Base-by-base conservation (phyloP, 129 eudicot species). In the Flaveria ramosissima region DNA sequence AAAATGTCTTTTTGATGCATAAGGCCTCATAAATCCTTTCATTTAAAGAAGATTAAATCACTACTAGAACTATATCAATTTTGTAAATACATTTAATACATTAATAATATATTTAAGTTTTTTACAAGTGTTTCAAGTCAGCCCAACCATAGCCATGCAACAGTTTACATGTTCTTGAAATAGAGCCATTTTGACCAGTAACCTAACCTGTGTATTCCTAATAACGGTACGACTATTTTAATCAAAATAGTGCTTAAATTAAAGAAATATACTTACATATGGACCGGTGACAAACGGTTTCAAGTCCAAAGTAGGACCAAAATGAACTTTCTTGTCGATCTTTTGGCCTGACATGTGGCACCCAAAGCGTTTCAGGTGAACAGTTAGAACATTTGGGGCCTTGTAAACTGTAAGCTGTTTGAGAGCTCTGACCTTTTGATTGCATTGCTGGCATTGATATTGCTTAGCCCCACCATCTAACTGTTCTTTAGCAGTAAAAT, bases 361-460 rank as follows among this genome's bases (percentile, higher is more conserved):
- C 70, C 93, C 89, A 72, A 94, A 94, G 48, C 99, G 88, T 86
- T 94, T 94, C 50, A 94, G 85, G 89, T 94, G 99, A 48, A 94
- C 80, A 23, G 96, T 78, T 9, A 91, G 96, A 41, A 91, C 97
- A 75, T 87, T 78, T 27, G 99, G 97, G 51, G 97, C 92, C 76
- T 91, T 83, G 80, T 84, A 50, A 43, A 94, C 79, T n/a, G 96
- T 91, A 36, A 94, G 97, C 80, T 91, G 99, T 77, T 94, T 94
- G 27, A 84, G 84, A 71, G 99, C 99, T 84, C 50, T 89, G 45
- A 94, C 99, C 80, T 94, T 94, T 82, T 91, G 93, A 73, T 91
- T 94, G 89, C 99, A 94, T 26, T 82, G 87, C 72, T 89, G 88
- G 72, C 99, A 94, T 56, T 88, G 91, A 45, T 94, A 94, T 45